Evolutionary conservation across 768 basidiomycete genomes (phyloP), one percentile per base, ranked within the genome.

Genomic region (Daedalea quercina): DNA sequence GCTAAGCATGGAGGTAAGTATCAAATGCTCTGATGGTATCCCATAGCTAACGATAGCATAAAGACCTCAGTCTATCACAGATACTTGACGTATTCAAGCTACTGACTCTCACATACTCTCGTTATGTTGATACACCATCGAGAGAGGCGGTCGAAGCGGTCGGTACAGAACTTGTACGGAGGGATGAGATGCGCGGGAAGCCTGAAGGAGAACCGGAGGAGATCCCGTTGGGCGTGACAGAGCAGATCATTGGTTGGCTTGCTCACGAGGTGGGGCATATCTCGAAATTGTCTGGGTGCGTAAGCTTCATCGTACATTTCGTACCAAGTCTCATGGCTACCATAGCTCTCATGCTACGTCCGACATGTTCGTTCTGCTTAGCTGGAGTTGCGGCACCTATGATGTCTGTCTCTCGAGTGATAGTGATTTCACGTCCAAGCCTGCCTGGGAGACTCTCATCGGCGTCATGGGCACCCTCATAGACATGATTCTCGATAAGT

Each of bases 211-310:
- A 71, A 22, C 60, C 60, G 9, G 71, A 70, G 25, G 76, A 76
- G 54, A 68, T 65, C 19, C 80, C 75, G 57, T 63, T 82, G 15
- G 85, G 85, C 31, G 76, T 88, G 2, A 66, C 79, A 19, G 85
- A 90, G 60, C 79, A 85, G 60, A 77, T 93, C 15, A 66, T 91
- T 33, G 87, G 79, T 41, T 94, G 90, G 90, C 70, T 90, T 8
- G 74, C 79, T 6, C 74, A 75, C 43, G 90, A 95, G 63, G 80
- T 82, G 1, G 74, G 75, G 3, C 77, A 73, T 44, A 71, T 85
- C 19, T 69, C 78, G 2, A 84, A 79, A 60, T 73, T 73, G 33
- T 67, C 80, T 57, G 80, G 79, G 88, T 90, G 54, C 60, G 80
- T 67, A 41, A 47, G 25, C 46, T 57, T 47, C 28, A 11, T 31